phyloP scores from a whole-genome alignment of 108 stramenopile genomes.

The Epipyxis sp. region DNA sequence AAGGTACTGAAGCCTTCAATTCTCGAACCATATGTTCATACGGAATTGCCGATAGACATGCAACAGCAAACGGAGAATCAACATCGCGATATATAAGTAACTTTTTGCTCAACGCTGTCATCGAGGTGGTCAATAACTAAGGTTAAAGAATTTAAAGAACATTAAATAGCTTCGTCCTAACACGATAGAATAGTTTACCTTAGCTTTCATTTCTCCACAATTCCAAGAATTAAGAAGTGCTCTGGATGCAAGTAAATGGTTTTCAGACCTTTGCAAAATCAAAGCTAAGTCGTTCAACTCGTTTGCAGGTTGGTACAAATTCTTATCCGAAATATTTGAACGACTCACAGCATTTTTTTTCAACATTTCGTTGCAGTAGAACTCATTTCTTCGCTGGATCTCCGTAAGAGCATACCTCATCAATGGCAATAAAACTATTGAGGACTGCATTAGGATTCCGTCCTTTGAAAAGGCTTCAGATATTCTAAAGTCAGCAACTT shows the following conservation, averaged over 20 bases:
- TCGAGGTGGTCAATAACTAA: constrained; percentile 3
- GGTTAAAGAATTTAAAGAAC: constrained; percentile 2
- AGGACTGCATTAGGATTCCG: background rate
- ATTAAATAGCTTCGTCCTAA: no score
- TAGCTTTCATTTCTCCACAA: background rate
- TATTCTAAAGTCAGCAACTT: no score
- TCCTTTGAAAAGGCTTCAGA: background rate
- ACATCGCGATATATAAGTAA: constrained; percentile 21
- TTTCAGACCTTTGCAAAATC: background rate
- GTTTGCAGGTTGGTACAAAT: no score
- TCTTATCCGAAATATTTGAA: no score
- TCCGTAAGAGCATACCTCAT: background rate
- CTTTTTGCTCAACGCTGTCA: constrained; percentile 24
- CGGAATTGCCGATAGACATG: constrained; percentile 9
- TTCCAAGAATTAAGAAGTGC: background rate
- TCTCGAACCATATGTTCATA: background rate
- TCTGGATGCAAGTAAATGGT: constrained; percentile 12
- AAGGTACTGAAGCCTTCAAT: constrained; percentile 5
- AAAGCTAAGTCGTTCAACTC: background rate
- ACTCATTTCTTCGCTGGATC: background rate
- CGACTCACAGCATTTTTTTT: background rate
- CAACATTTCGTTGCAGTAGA: background rate
- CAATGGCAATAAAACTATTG: background rate
- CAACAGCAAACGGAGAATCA: background rate
- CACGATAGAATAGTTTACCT: background rate